Evolutionary conservation across 306 rosid genomes (phyloP), one percentile per base, ranked within the genome.

Genomic region (Delonix regia): DNA sequence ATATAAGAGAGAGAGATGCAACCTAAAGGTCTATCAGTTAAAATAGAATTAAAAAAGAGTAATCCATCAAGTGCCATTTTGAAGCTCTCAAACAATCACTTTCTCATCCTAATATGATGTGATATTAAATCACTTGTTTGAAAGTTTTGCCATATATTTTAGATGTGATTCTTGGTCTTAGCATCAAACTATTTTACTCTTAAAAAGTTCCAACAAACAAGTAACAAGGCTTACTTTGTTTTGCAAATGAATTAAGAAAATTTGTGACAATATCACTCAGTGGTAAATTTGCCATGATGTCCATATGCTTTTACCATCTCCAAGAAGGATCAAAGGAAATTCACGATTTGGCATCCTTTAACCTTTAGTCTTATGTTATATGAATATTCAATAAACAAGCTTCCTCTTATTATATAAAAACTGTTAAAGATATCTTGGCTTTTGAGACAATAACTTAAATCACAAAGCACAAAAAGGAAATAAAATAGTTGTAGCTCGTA

Each of bases 241-340:
- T 66, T 69, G 51, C 49, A 19, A 44, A 25, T 0, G 70, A 69
- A 78, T 57, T 62, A 77, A 67, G 44, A 33, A 25, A 15, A 53
- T 8, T 14, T 30, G 30, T 63, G 3, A 24, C 53, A 44, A 9
- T 11, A 47, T 56, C 42, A 13, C 63, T 24, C 41, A 45, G 39
- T 65, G n/a, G 71, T 10, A 10, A 51, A 24, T 18, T 21, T 65
- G 51, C 57, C 57, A 51, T 51, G 21, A 51, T 24, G 2, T 51
- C 22, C 24, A 51, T 18, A 7, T n/a, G 22, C 57, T 51, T 18
- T 51, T 28, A 71, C 41, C 75, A 28, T 51, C 11, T 71, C 30
- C 13, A 71, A 49, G n/a, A 38, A 19, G 13, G 48, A 47, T 25
- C 57, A n/a, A 5, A 51, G 12, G 34, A 34, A 48, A 33, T 71